A percentile compares a stretch with the other conserved stretches of the same genome.
These are phyloP conservation scores for Raphanus raphanistrum DNA, from an alignment of 345 rosid genomes.

Conservation along the genomic window DNA sequence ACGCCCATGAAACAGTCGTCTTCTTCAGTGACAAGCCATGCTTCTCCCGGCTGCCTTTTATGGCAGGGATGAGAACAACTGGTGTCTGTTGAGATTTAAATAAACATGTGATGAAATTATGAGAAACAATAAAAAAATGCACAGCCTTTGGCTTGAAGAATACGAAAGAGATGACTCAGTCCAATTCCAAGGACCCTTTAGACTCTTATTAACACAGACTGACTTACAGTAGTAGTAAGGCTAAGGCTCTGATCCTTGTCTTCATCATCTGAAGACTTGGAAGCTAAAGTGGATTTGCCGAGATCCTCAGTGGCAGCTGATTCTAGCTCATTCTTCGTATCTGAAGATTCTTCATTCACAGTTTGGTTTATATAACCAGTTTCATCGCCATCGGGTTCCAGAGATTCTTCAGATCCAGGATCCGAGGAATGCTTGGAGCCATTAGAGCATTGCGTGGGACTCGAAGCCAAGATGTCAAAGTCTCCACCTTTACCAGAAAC, in stretches of 20 bases:
- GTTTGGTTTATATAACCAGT: constrained; percentile 41
- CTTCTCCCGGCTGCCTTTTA: constrained; percentile 85
- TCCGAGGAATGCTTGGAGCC: constrained; percentile 22
- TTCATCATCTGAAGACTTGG: constrained; percentile 39
- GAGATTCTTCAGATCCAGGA: constrained; percentile 36
- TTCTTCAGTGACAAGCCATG: constrained; percentile 47
- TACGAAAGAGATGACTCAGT: not conserved
- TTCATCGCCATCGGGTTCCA: constrained; percentile 46
- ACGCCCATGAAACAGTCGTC: constrained; percentile 72
- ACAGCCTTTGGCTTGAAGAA: not conserved
- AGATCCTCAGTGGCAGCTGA: constrained; percentile 8
- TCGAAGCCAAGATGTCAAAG: constrained; percentile 28
- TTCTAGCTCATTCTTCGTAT: constrained; percentile 2
- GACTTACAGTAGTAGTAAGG: constrained; percentile 40
- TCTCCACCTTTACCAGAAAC: constrained; percentile 38
- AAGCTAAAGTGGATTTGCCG: constrained; percentile 26
- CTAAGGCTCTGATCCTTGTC: constrained; percentile 36
- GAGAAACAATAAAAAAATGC: constrained; percentile 2
- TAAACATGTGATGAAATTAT: constrained; percentile 5
- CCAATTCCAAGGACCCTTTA: not conserved
- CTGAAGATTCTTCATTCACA: constrained; percentile 34
- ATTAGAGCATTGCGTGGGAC: constrained; percentile 24
- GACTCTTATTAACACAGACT: constrained; percentile 19
- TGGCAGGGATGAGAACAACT: constrained; percentile 63
- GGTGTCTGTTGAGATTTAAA: constrained; percentile 34